Percentiles rank a stretch among this genome's conserved stretches.
Evolutionary conservation across 2,329 filamentous ascomycete species (phyloP).

Genomic region (Colletotrichum sp.): DNA sequence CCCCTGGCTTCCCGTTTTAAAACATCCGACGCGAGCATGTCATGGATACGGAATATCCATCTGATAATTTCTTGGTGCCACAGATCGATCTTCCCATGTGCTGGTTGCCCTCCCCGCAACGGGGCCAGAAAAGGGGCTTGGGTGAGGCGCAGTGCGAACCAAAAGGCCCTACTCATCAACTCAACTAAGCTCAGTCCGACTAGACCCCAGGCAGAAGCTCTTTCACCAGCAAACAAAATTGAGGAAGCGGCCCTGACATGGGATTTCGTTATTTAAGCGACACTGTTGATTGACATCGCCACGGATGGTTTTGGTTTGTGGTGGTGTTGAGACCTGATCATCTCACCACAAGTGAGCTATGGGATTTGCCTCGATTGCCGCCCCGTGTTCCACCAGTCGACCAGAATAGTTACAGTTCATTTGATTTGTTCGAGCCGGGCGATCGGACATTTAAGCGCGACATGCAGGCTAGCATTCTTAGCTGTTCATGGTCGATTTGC

Average conservation of each 20-base stretch:
- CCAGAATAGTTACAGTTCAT: not conserved
- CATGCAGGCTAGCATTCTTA: not conserved
- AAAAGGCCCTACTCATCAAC: not conserved
- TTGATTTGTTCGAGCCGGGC: not conserved
- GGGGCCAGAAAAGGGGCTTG: not conserved
- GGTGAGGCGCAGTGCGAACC: not conserved
- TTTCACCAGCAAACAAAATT: not conserved
- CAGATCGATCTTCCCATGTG: not conserved
- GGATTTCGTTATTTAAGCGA: not conserved
- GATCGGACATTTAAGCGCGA: not conserved
- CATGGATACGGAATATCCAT: not conserved
- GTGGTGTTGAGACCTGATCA: not conserved
- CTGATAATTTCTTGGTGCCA: too few relatives aligned
- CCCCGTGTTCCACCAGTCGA: not conserved
- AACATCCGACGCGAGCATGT: not conserved
- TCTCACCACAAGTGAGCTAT: rapidly evolving
- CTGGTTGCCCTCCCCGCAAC: not conserved
- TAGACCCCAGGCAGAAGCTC: not conserved
- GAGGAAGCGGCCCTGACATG: not conserved
- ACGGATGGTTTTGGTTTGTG: not conserved
- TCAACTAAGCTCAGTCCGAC: not conserved
- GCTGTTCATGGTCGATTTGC: not conserved
- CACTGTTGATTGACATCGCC: not conserved
- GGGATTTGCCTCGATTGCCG: not conserved
- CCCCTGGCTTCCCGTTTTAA: not conserved